Evolutionary conservation across 1,284 basidiomycete species (phyloP).

Genomic region (Ustilago crameri): DNA sequence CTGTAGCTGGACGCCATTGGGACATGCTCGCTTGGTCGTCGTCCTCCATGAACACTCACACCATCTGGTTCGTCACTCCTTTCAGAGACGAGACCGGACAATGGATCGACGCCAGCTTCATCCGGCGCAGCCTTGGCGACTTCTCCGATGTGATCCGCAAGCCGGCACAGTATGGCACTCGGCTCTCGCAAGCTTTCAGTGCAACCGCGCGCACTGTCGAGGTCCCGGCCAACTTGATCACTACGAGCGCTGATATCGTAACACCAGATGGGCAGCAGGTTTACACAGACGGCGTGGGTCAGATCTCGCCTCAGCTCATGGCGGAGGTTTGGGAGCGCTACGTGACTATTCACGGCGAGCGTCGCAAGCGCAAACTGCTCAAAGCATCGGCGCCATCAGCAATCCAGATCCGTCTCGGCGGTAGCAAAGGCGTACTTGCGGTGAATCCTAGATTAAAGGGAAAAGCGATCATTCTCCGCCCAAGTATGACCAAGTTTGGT

Average conservation of each 20-base stretch:
- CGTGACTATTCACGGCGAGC: conserved; percentile 22
- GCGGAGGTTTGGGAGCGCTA: conserved; percentile 32
- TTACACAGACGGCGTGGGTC: conserved; percentile 34
- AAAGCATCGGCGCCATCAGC: conserved; percentile 31
- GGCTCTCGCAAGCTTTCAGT: conserved; percentile 45
- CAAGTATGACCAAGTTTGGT: conserved; percentile 31
- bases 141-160: conserved; percentile 27
- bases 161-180: conserved; percentile 30
- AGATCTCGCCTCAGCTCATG: conserved; percentile 38
- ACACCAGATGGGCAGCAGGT: not conserved
- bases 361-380: conserved; percentile 18
- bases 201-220: conserved; percentile 30
- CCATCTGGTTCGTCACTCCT: conserved; percentile 27
- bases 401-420: conserved; percentile 40
- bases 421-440: conserved; percentile 35
- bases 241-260: not conserved
- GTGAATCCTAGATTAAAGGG: conserved; percentile 32
- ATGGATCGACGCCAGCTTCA: conserved; percentile 18
- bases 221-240: conserved; percentile 1
- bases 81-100: conserved; percentile 17
- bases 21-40: conserved; percentile 37
- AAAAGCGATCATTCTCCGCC: conserved; percentile 18
- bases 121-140: conserved; percentile 30
- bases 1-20: conserved; percentile 28
- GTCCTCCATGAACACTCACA: conserved; percentile 38